Conservation (phyloP, 2,329 filamentous ascomycete species). For the Chrysosporium queenslandicum region DNA sequence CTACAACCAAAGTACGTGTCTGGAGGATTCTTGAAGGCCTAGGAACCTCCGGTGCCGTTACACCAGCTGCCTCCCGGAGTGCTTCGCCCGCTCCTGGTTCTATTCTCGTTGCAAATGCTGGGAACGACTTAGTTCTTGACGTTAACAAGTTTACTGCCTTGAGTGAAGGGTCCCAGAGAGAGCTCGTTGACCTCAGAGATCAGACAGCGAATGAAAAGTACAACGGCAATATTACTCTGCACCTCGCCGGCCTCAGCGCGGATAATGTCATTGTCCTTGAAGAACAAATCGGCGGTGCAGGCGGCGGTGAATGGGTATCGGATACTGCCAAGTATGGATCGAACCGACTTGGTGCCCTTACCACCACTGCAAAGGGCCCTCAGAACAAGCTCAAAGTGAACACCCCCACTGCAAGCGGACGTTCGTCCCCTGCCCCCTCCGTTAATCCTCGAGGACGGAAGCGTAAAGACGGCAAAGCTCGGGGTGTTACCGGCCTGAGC, state of each 20-base stretch:
- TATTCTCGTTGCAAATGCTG: conserved; percentile 34
- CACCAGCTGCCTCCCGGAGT: conserved; percentile 36
- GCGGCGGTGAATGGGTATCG: conserved; percentile 48
- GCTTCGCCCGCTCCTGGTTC: conserved; percentile 37
- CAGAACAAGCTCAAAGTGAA: conserved; percentile 29
- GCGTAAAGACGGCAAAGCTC: conserved; percentile 57
- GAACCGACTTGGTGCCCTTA: conserved; percentile 43
- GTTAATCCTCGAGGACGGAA: conserved; percentile 60
- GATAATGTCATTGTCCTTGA: conserved; percentile 76
- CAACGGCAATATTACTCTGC: conserved; percentile 61
- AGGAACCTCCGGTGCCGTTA: conserved; percentile 37
- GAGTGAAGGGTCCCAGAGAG: conserved; percentile 53
- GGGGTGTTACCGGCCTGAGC: conserved; percentile 70
- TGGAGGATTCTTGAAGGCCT: conserved; percentile 52
- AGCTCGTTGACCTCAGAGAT: conserved; percentile 56
- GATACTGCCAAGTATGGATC: conserved; percentile 34
- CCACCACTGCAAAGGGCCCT: conserved; percentile 25
- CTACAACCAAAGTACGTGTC: conserved; percentile 63
- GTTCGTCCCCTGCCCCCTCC: conserved; percentile 58
- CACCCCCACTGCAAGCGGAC: conserved; percentile 45
- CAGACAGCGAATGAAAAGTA: conserved; percentile 63
- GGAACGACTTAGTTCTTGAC: conserved; percentile 50
- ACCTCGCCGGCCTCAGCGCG: conserved; percentile 56
- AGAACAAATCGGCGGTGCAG: conserved; percentile 53
- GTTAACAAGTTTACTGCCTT: conserved; percentile 54